These are phyloP conservation scores for Paragyromitra xinjiangensis DNA, from an alignment of 495 filamentous ascomycete genomes.

Conservation along the genomic window DNA sequence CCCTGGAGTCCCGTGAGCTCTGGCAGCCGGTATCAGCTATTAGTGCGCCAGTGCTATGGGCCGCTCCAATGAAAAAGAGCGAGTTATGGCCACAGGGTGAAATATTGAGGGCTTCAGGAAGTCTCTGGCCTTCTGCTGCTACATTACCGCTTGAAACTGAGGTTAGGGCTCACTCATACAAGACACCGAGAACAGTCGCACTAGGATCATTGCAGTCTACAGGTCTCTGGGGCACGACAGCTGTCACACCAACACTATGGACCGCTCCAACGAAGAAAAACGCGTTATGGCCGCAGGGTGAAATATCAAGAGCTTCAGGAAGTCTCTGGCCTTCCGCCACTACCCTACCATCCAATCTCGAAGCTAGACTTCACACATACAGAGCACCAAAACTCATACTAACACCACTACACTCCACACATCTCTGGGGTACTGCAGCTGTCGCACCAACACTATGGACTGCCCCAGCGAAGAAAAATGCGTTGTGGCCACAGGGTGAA, in stretches of 20 bases:
- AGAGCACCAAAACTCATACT: background rate
- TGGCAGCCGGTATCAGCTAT: constrained; percentile 4
- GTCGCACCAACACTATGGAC: constrained; percentile 17
- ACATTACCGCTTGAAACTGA: background rate
- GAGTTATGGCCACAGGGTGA: constrained; percentile 16
- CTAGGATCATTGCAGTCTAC: background rate
- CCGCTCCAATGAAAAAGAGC: constrained; percentile 1
- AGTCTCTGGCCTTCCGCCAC: constrained; percentile 41
- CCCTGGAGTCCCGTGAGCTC: constrained; percentile 18
- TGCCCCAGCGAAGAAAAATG: background rate
- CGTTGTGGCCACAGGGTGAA: constrained; percentile 18
- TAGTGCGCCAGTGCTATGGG: constrained; percentile 16
- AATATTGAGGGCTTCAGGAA: no score
- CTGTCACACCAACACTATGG: constrained; percentile 9
- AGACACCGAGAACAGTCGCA: background rate
- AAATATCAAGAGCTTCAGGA: no score
- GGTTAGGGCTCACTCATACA: background rate
- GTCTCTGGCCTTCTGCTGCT: constrained; percentile 43
- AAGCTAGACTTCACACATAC: background rate
- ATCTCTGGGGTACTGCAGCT: background rate
- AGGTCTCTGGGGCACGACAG: background rate
- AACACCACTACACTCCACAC: background rate
- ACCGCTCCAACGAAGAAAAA: background rate
- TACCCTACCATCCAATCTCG: background rate
- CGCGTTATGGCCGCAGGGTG: constrained; percentile 34